Percentiles rank a stretch among this genome's conserved stretches.
These are phyloP conservation scores for Eucalyptus pauciflora DNA, from an alignment of 345 rosid species.

Conservation along the genomic window DNA sequence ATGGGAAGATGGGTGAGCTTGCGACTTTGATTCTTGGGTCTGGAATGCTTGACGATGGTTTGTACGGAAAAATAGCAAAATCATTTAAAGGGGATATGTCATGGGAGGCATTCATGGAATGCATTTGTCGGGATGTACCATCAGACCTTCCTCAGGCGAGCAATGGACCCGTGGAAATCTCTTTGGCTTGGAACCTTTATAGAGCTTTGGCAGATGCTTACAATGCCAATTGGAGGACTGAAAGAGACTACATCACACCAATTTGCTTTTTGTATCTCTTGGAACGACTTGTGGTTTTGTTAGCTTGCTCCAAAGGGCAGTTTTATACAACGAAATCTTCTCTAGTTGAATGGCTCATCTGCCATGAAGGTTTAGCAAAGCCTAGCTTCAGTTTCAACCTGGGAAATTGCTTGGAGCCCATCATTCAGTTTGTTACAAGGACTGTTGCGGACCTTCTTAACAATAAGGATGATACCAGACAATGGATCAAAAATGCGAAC, in stretches of 20 bases:
- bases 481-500: constrained; percentile 7
- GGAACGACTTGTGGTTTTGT: constrained; percentile 18
- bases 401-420: not conserved
- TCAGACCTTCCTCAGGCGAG: not conserved
- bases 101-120: constrained; percentile 17
- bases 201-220: constrained; percentile 17
- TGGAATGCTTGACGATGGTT: not conserved
- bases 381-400: not conserved
- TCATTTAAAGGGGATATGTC: not conserved
- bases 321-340: constrained; percentile 12
- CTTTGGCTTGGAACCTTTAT: constrained; percentile 4
- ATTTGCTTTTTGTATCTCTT: constrained; percentile 31
- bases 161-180: not conserved
- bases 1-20: constrained; percentile 21
- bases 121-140: not conserved
- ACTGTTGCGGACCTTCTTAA: not conserved
- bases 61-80: not conserved
- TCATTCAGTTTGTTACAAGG: not conserved
- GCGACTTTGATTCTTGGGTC: constrained; percentile 29
- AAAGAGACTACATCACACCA: constrained; percentile 18
- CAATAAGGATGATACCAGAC: not conserved
- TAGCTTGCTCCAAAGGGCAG: not conserved
- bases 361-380: not conserved
- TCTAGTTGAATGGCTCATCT: constrained; percentile 27
- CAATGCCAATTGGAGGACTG: constrained; percentile 12